A percentile compares a stretch with the other conserved stretches of the same genome.
phyloP scores from a whole-genome alignment of 1,284 basidiomycete species.

The Pisolithus thermaeus region DNA sequence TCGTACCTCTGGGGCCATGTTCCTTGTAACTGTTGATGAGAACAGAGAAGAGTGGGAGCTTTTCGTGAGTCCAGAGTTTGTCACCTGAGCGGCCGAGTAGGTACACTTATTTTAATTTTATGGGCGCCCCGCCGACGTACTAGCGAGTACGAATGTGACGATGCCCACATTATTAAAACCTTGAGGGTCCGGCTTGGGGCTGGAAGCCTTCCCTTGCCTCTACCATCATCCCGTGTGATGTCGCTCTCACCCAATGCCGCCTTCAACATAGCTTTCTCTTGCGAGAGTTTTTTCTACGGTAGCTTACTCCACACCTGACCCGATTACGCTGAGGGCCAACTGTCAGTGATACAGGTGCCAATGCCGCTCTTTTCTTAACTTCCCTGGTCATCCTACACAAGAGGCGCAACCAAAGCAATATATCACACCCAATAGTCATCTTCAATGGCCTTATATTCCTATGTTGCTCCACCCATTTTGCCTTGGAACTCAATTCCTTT shows the following conservation, averaged over 20 bases:
- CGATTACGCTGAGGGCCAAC: neutral
- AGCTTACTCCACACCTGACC: neutral
- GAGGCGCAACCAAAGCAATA: slow-evolving; percentile 2
- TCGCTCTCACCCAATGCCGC: slow-evolving; percentile 20
- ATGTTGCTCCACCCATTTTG: slow-evolving; percentile 32
- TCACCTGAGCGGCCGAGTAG: too few species aligned
- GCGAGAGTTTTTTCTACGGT: slow-evolving; percentile 30
- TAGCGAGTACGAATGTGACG: too few species aligned
- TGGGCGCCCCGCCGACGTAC: too few species aligned
- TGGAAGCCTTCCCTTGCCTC: neutral
- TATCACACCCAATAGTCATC: slow-evolving; percentile 20
- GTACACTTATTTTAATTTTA: too few species aligned
- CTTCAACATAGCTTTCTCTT: slow-evolving; percentile 30
- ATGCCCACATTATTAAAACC: too few species aligned
- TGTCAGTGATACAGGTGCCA: slow-evolving; percentile 14
- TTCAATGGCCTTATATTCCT: slow-evolving; percentile 28
- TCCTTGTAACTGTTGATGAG: too few species aligned
- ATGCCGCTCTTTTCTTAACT: slow-evolving; percentile 21
- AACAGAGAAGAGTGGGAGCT: too few species aligned
- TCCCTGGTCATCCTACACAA: slow-evolving; percentile 20
- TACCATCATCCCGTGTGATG: slow-evolving; percentile 4
- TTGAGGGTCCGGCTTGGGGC: too few species aligned
- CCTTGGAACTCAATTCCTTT: slow-evolving; percentile 34
- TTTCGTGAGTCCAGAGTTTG: too few species aligned
- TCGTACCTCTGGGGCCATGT: too few species aligned